Conservation (phyloP, 1,284 basidiomycete species). For the Marasmius fiardii region DNA sequence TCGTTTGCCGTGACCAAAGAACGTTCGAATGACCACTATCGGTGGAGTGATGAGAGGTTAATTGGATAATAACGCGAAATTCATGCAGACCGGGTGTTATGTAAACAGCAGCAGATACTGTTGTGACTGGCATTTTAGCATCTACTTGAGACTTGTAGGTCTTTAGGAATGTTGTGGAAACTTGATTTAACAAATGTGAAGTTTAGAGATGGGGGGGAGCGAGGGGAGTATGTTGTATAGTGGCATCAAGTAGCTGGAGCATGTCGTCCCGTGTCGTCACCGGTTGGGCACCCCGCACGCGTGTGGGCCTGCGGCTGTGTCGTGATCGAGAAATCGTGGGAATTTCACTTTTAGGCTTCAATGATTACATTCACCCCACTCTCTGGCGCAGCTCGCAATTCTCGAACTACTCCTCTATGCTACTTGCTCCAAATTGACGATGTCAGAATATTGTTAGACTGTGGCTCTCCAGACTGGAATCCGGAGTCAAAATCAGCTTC, state of each 20-base stretch:
- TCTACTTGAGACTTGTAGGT: neutral
- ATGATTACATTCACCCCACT: slow-evolving; percentile 96
- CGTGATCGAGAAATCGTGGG: neutral
- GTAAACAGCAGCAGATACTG: slow-evolving; percentile 47
- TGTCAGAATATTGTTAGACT: slow-evolving; percentile 91
- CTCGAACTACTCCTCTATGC: slow-evolving; percentile 62
- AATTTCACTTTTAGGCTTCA: neutral
- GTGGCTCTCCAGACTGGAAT: slow-evolving; percentile 87
- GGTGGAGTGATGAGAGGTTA: neutral
- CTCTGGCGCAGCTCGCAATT: slow-evolving; percentile 75
- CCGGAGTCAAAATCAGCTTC: slow-evolving; percentile 46
- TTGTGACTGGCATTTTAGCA: slow-evolving; percentile 46
- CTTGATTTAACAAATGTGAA: too few relatives aligned
- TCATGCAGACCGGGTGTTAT: slow-evolving; percentile 43
- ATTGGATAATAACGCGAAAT: neutral
- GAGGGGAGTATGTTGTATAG: neutral
- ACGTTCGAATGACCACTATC: slow-evolving; percentile 45
- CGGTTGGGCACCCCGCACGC: too few relatives aligned
- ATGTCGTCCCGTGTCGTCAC: too few relatives aligned
- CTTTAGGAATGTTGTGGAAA: too few relatives aligned
- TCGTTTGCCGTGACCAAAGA: slow-evolving; percentile 54
- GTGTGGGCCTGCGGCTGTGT: too few relatives aligned
- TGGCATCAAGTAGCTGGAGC: neutral
- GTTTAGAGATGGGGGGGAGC: neutral
- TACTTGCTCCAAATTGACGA: slow-evolving; percentile 96